Evolutionary conservation across 768 basidiomycete species (phyloP).

Genomic region (Crepidotus variabilis): DNA sequence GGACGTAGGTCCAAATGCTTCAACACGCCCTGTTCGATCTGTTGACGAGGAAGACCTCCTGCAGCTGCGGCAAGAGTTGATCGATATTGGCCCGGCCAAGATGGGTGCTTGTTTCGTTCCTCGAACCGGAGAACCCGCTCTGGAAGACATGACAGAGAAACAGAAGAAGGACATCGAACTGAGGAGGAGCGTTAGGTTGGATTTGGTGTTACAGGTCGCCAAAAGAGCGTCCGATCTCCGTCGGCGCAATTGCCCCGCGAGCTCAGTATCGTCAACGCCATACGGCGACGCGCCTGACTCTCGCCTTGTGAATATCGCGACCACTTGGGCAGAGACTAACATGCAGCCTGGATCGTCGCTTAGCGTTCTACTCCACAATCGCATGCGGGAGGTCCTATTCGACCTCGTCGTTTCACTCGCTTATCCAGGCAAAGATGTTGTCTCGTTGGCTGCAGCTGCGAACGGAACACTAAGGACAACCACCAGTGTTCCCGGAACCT

Average conservation of each 20-base stretch:
- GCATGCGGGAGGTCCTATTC: constrained; percentile 63
- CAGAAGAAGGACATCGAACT: constrained; percentile 39
- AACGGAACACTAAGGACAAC: neutral
- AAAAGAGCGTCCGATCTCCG: constrained; percentile 54
- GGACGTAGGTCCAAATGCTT: constrained; percentile 1
- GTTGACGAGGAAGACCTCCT: constrained; percentile 48
- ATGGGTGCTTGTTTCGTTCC: constrained; percentile 57
- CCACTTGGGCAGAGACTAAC: constrained; percentile 69
- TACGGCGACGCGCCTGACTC: constrained; percentile 39
- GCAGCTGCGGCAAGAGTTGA: constrained; percentile 70
- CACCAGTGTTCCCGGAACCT: neutral
- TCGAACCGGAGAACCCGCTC: constrained; percentile 17
- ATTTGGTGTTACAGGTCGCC: constrained; percentile 74
- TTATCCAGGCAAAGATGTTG: constrained; percentile 34
- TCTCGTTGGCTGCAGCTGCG: neutral
- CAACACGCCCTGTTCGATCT: neutral
- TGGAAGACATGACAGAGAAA: constrained; percentile 7
- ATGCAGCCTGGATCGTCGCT: constrained; percentile 59
- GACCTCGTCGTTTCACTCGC: constrained; percentile 50
- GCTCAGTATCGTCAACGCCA: constrained; percentile 22
- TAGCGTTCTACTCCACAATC: constrained; percentile 54
- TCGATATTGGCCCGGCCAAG: constrained; percentile 61
- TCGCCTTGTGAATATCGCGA: constrained; percentile 53
- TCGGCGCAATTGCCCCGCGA: constrained; percentile 9
- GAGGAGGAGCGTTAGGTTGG: constrained; percentile 55